These are phyloP conservation scores for Syzygium oleosum DNA, from an alignment of 345 rosid species.

Conservation along the genomic window DNA sequence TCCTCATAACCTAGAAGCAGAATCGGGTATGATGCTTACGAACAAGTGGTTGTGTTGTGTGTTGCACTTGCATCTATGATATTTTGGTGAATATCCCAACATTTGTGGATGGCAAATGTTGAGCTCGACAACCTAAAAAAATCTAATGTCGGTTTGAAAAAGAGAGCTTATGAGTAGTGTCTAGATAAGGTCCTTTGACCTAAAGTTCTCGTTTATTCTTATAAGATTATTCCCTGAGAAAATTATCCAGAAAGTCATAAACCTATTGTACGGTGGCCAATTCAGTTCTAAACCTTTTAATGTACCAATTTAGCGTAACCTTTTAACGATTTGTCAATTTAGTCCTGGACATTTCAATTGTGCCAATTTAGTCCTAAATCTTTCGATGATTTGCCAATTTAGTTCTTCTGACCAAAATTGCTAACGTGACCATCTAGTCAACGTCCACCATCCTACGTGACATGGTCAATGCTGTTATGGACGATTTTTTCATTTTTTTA, in stretches of 20 bases:
- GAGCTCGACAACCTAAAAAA: background rate
- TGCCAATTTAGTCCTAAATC: too few species aligned
- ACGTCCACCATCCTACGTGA: too few species aligned
- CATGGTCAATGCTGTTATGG: fast-evolving
- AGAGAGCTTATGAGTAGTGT: background rate
- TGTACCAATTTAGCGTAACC: background rate
- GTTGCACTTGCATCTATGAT: background rate
- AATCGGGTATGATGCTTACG: background rate
- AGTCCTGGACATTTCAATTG: too few species aligned
- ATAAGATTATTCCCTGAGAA: background rate
- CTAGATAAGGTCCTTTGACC: background rate
- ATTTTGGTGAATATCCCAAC: background rate
- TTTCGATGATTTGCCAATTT: too few species aligned
- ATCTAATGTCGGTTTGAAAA: background rate
- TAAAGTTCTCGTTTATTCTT: background rate
- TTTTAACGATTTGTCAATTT: background rate
- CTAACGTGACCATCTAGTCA: too few species aligned
- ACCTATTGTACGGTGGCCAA: background rate
- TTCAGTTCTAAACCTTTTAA: fast-evolving
- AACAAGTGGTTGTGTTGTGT: background rate
- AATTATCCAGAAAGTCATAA: background rate
- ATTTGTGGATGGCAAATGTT: background rate
- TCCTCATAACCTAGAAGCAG: background rate
- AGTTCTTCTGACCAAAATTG: too few species aligned
- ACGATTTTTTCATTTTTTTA: too few species aligned